Evolutionary conservation across 495 filamentous ascomycete genomes (phyloP).

Genomic region (Hypoxylon intermedium): DNA sequence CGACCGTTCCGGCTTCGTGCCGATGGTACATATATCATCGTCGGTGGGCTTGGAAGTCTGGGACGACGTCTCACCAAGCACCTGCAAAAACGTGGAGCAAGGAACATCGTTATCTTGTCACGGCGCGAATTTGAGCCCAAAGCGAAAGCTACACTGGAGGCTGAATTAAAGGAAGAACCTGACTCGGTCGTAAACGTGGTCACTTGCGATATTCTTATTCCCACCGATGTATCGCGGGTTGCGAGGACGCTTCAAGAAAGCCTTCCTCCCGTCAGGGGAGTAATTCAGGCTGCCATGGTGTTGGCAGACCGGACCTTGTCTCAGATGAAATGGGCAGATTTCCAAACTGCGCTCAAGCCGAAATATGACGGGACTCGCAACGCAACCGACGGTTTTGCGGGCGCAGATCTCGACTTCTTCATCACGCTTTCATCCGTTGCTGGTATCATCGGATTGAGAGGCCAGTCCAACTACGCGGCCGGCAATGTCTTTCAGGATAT

Average conservation of each 20-base stretch:
- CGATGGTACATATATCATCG: constrained; percentile 56
- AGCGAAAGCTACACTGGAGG: not conserved
- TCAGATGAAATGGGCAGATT: constrained; percentile 45
- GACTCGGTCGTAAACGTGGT: constrained; percentile 34
- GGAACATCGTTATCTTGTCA: constrained; percentile 25
- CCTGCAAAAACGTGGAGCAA: too few relatives aligned
- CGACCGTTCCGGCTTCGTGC: constrained; percentile 14
- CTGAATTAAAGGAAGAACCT: not conserved
- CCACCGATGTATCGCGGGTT: not conserved
- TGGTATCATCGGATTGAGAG: constrained; percentile 50
- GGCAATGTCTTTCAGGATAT: constrained; percentile 44
- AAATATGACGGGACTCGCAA: constrained; percentile 50
- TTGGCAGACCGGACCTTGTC: constrained; percentile 49
- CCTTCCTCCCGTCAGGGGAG: constrained; percentile 47
- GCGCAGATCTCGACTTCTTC: constrained; percentile 60
- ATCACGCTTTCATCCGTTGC: constrained; percentile 58
- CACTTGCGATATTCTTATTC: constrained; percentile 56
- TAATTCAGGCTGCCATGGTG: constrained; percentile 58
- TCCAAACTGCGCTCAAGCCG: constrained; percentile 41
- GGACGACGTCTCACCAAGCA: too few relatives aligned
- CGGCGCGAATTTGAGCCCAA: constrained; percentile 45
- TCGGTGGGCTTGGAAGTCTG: too few relatives aligned
- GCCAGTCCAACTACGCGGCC: constrained; percentile 59
- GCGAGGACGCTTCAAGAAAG: not conserved
- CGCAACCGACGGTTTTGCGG: constrained; percentile 39